These are phyloP conservation scores for Colletotrichum euphorbiae DNA, from an alignment of 2,329 filamentous ascomycete species.

Conservation along the genomic window DNA sequence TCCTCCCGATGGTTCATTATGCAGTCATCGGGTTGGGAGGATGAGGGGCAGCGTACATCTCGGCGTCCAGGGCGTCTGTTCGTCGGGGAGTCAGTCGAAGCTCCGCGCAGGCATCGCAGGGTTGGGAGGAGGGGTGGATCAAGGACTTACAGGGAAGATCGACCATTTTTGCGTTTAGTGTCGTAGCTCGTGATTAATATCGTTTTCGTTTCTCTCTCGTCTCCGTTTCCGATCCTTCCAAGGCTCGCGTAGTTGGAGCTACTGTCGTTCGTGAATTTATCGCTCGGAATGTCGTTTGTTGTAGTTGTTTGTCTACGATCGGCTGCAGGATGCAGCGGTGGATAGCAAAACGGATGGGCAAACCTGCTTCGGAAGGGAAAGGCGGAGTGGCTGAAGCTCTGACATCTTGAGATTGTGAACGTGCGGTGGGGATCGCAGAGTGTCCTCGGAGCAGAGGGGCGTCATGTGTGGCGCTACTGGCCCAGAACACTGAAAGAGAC, in stretches of 20 bases:
- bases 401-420: conserved; percentile 32
- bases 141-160: conserved; percentile 60
- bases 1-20: not conserved
- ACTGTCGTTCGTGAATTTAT: conserved; percentile 1
- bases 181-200: not conserved
- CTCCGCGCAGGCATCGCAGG: not conserved
- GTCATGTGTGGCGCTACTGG: conserved; percentile 26
- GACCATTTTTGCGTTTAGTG: conserved; percentile 52
- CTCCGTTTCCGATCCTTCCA: no score
- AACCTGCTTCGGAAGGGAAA: conserved; percentile 34
- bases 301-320: no score
- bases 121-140: conserved; percentile 3
- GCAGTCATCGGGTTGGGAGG: conserved; percentile 2
- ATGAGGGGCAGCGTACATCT: conserved; percentile 72
- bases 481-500: not conserved
- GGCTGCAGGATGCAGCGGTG: no score
- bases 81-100: conserved; percentile 18
- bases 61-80: conserved; percentile 95
- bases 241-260: no score
- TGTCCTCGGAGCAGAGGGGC: not conserved
- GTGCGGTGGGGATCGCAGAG: conserved; percentile 17
- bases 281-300: not conserved
- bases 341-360: conserved; percentile 13
- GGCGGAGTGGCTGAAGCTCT: conserved; percentile 40
- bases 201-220: no score